Percentiles rank a stretch among this genome's conserved stretches.
Conservation (phyloP, 805 yeast genomes). For the Wickerhamomyces xylosicus region DNA sequence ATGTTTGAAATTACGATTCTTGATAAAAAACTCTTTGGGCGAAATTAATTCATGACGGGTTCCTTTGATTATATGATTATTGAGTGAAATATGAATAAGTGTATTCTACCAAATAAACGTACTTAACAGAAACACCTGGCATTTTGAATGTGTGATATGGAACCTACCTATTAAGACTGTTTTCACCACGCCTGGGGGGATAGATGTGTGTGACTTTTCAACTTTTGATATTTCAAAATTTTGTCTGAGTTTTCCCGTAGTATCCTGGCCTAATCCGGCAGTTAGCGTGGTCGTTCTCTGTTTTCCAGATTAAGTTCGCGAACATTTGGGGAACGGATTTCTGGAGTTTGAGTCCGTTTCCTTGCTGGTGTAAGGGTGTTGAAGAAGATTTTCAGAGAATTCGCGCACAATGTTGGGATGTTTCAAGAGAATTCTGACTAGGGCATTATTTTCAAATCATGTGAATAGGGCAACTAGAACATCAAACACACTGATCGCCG, state of each 20-base stretch:
- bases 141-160: constrained; percentile 29
- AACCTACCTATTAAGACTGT: constrained; percentile 17
- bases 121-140: constrained; percentile 99
- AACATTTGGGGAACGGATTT: background rate
- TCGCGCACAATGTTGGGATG: background rate
- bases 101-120: constrained; percentile 30
- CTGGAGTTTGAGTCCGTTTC: background rate
- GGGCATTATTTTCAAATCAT: background rate
- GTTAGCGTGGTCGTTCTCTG: background rate
- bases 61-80: background rate
- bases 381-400: too few relatives aligned
- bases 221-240: constrained; percentile 7
- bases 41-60: too few relatives aligned
- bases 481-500: too few relatives aligned
- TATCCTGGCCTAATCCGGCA: constrained; percentile 5
- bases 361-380: too few relatives aligned
- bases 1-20: too few relatives aligned
- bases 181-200: constrained; percentile 11
- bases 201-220: constrained; percentile 10
- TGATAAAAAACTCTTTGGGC: too few relatives aligned
- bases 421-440: too few relatives aligned
- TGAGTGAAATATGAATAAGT: background rate
- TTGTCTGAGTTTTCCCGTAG: constrained; percentile 6
- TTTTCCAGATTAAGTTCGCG: constrained; percentile 2
- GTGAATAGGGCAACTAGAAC: background rate